Evolutionary conservation across 1,139 yeast species (phyloP), one percentile per base, ranked within the genome.

Genomic region (Yamadazyma dushanensis): DNA sequence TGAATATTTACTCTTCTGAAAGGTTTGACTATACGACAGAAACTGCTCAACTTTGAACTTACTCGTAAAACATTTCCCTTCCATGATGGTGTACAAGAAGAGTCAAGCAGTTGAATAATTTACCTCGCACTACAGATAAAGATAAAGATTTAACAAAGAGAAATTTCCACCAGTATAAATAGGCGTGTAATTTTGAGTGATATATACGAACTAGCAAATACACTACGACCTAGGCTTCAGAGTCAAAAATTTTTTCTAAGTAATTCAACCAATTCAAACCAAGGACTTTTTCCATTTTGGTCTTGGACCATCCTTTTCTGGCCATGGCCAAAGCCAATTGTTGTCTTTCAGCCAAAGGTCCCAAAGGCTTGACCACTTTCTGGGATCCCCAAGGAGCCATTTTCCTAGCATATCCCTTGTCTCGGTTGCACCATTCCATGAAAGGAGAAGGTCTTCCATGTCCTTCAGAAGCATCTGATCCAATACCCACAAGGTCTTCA

Each of bases 341-440:
- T 26, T 36, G 35, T 34, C 47, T 40, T 23, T 44, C 46, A 9
- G 47, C 44, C 29, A 44, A 40, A 8, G 46, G 47, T 7, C 47
- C 47, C 13, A 44, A 34, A 9, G 47, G 47, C 27, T 44, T 44
- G 15, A 44, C 45, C 8, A 44, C 47, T 25, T 42, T 42, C 21
- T 44, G 43, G 2, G 47, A 44, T 5, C 47, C 47, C 47, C 47
- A 44, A 13, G 47, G 47, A 2, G 47, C 38, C 34, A 44, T 23
- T 15, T 24, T 31, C 31, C 47, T 38, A 13, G 47, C 46, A 23
- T 44, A 44, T 3, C 47, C 47, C 34, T 44, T 44, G 20, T 44
- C 47, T 17, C 26, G 42, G 22, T 44, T 44, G 29, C 47, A 44
- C 47, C 47, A 44, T 40, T 40, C 44, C 47, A 44, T 41, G 20